phyloP scores from a whole-genome alignment of 2,329 filamentous ascomycete species.

The Aspergillus floridensis region DNA sequence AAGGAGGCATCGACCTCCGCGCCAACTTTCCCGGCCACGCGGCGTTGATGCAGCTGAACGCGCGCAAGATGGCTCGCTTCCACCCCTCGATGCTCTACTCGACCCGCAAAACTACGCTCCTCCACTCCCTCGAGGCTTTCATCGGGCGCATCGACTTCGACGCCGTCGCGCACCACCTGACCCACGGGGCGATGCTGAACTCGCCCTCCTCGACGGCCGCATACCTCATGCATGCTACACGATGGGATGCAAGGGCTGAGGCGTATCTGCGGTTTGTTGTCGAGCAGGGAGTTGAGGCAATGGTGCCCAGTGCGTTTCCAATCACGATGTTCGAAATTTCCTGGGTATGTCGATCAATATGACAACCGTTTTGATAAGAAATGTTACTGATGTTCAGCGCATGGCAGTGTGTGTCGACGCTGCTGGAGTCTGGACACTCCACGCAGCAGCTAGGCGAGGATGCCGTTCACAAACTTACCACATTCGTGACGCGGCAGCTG shows the following conservation, averaged over 20 bases:
- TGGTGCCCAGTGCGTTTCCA: no score
- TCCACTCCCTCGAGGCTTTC: constrained; percentile 43
- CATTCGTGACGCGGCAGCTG: background rate
- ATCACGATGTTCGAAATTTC: no score
- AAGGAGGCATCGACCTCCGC: background rate
- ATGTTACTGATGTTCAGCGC: no score
- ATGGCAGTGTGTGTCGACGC: background rate
- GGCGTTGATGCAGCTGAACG: constrained; percentile 20
- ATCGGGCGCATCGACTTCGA: constrained; percentile 40
- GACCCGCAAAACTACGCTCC: constrained; percentile 24
- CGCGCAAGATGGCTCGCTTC: constrained; percentile 28
- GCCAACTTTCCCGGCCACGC: background rate
- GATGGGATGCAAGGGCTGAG: constrained; percentile 29
- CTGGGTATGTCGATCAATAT: no score
- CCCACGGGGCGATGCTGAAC: constrained; percentile 35
- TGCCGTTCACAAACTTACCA: background rate
- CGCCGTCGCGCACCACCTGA: constrained; percentile 33
- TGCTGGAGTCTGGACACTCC: background rate
- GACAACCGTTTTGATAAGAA: no score
- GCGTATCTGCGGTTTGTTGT: background rate
- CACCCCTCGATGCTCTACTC: constrained; percentile 27
- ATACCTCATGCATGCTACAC: constrained; percentile 31
- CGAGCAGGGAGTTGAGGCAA: background rate
- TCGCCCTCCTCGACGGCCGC: constrained; percentile 45
- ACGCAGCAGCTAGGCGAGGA: background rate